Base-by-base conservation (phyloP, 176 grass and related monocot genomes). In the Cenchrus purpureus region DNA sequence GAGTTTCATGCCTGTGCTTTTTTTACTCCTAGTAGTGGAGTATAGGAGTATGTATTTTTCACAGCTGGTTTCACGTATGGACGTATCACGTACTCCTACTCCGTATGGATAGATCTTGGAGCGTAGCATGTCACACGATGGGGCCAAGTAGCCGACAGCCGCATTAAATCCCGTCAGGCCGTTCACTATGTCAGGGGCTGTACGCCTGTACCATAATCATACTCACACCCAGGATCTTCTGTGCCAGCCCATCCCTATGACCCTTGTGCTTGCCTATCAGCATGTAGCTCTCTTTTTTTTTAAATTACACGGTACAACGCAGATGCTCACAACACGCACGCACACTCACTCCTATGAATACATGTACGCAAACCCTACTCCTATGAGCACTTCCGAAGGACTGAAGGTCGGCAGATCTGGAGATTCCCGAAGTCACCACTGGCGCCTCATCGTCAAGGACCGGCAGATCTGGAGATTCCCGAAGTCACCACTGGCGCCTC, bases 131-230 rank as follows among this genome's bases (percentile, higher is more conserved):
- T 9, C 7, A 32, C 7, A 32, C 48, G 22, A 57, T 22, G 42
- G 12, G 10, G 75, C 78, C 83, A 82, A 70, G 83, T 86, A 71
- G 77, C 83, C 88, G 88, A 90, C 83, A 86, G 20, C 57, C 78
- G 84, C 66, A 86, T 78, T 90, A 65, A 86, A 90, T 86, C 88
- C 78, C 86, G 42, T 32, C 48, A 45, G 85, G 65, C 72, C 34
- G 50, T 55, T 79, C 45, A 54, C 17, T 13, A 32, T 49, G 61
- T 87, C 81, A 85, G 81, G 65, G 15, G n/a, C 73, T 77, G 79
- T 67, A 59, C 70, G 16, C 13, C 71, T 81, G 82, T 61, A 54
- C 77, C n/a, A 57, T 71, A 58, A 77, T 49, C 73, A 65, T 69
- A 46, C 62, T 62, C 65, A 8, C 71, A 8, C 46, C 1, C 20